Base-by-base conservation (phyloP, 1,284 basidiomycete species). In the Cutaneotrichosporon arboriforme region DNA sequence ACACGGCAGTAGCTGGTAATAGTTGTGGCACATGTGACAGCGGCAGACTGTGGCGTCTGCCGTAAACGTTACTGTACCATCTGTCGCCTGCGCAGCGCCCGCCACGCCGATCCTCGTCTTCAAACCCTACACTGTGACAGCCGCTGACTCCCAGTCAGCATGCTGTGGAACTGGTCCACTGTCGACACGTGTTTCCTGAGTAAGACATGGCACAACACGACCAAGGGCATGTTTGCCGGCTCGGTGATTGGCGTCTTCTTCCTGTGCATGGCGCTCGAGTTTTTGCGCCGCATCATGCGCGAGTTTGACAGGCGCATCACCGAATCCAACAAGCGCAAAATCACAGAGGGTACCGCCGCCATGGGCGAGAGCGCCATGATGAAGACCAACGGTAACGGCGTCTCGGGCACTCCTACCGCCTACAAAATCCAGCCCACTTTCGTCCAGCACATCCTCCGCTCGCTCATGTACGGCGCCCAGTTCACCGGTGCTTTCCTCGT, bases 171-270 rank as follows among this genome's bases (percentile, higher is more conserved):
- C 60, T 74, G 69, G 68, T 58, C 66, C 55, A 73, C 70, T 8
- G 49, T 75, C 64, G 69, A 75, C 59, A 45, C 71, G 2, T 78
- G 77, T 58, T 77, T 77, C 66, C 68, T 78, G 54, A 63, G 73
- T 8, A 26, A 52, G 13, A 47, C 69, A 8, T 77, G 76, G 76
- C 73, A 76, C 54, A 53, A 71, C 48, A 47, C 51, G 3, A 63
- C 69, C 33, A 67, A 68, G 47, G 74, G 63, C 40, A 66, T 58
- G 55, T 77, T 74, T 52, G 75, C 70, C 9, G 76, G 75, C 9
- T 66, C 60, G 8, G 60, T 77, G 49, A 64, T 77, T 50, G 75
- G 74, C 47, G 63, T 78, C 59, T 74, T 77, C 65, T 59, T 74
- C 58, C 65, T 77, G 22, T 70, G 70, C 54, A 67, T 76, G 36